Evolutionary conservation across 1,284 basidiomycete species (phyloP), one percentile per base, ranked within the genome.

Genomic region (Malassezia vespertilionis): DNA sequence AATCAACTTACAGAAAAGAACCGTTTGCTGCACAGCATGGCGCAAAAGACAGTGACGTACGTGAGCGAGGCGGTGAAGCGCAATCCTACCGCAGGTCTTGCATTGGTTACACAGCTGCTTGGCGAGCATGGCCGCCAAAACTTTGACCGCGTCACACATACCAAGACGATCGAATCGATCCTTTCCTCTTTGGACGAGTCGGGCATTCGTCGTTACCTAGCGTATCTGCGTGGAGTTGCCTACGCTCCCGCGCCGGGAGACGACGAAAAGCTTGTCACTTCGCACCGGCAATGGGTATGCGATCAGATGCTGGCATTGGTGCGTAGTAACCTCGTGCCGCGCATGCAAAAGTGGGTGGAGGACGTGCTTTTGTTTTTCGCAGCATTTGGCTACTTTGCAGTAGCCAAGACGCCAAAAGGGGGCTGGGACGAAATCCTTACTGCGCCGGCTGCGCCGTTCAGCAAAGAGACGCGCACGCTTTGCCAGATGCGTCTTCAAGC

Each of bases 101-200:
- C 85, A 6, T 75, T 95, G 26, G 81, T 95, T 58, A 75, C 86
- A 15, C 85, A 90, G 69, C 75, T 95, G 9, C 84, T 87, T 2
- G 88, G 89, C 31, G 78, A 81, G 49, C 78, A 91, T 65, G 89
- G 89, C 11, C 82, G 79, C 58, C 79, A 81, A 43, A 84, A 90
- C 71, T 95, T 96, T 60, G 90, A 96, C 73, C 82, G 79, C 63
- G 74, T 93, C 51, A 95, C 90, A 5, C 84, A 82, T 72, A 91
- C 88, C 21, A 93, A 90, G 75, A 93, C 87, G 1, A 80, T 96
- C 33, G 88, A 93, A 72, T 79, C 78, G 4, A 82, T 95, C 48
- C 75, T 96, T 44, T 77, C 80, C 3, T 80, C 79, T 22, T 81
- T 90, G 76, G 80, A 83, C 61, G 73, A 74, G 1, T 76, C 80